Evolutionary conservation across 2,329 filamentous ascomycete genomes (phyloP), one percentile per base, ranked within the genome.

Genomic region (Neopestalotiopsis sp.): DNA sequence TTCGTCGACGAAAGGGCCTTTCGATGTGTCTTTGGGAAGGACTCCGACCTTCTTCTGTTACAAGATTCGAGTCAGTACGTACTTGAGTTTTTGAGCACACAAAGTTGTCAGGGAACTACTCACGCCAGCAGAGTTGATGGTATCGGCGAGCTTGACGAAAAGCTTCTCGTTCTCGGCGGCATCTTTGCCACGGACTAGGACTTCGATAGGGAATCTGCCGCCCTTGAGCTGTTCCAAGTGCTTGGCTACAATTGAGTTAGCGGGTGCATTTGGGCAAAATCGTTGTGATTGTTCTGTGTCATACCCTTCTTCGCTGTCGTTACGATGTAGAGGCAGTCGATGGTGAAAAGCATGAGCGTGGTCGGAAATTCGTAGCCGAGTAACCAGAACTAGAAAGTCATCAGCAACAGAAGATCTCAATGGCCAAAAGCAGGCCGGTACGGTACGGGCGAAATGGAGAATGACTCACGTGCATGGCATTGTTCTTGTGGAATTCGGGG

Each of bases 301-400:
- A 70, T 79, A 97, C 94, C 95, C 90, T 99, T 99, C 84, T 99
- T 99, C 69, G 94, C 92, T 5, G 96, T 99, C 6, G 96, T 99
- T 73, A 99, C 90, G 70, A 98, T 92, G 82, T 96, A 97, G 75
- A 98, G 87, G 61, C 90, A 90, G 71, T 98, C 96, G 70, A 91
- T 85, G 1, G 95, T 98, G 80, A 99, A 91, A 66, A 99, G 88
- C 86, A 99, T 94, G 72, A 99, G 86, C 0, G 96, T 99, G 53
- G 95, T 95, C 42, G 96, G 96, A 78, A 99, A 99, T 81, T 99
- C 96, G 86, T 99, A 99, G 76, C 96, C 96, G 71, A 99, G 89
- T 67, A 99, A 88, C 97, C 97, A 99, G 82, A 98, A 97, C 95
- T 98, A 80, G 74, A 72, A 65, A 69, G 68, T 49, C 68, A 28